Base-by-base conservation (phyloP, 1,284 basidiomycete species). In the Leccinum huronense region DNA sequence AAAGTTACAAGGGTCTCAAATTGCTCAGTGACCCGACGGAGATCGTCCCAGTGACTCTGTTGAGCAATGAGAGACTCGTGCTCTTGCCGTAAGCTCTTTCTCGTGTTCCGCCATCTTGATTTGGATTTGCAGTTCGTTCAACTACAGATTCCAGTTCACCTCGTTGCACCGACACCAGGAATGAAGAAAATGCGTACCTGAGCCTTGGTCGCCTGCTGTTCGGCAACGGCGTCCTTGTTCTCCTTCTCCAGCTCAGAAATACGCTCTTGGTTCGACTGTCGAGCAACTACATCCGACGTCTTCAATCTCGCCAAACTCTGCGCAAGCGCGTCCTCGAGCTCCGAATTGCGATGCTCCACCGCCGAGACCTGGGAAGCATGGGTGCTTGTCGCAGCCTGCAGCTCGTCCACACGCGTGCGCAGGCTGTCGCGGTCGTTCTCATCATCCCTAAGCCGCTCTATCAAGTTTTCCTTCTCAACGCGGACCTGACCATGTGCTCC, bases 401-500 rank as follows among this genome's bases (percentile, higher is more conserved):
- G 62, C 59, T 85, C 84, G 60, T 86, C 85, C 10, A 87, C 72
- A 67, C 86, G 84, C 10, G 70, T 68, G 45, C 82, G 82, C 58
- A 90, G 73, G 8, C 77, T 76, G 19, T 91, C 87, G 14, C 88
- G 83, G 63, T 93, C 90, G 23, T 72, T 78, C 71, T 93, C 90
- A 1, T 80, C 78, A n/a, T 78, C 77, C 40, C 73, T 76, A 31
- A 90, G 75, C 66, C 87, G 88, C 67, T 91, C 88, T 45, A 71
- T 76, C 40, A 91, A 73, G 57, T 84, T 78, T 62, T 92, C 91
- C 77, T 92, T 92, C 79, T 93, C 91, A 23, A 89, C 89, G n/a
- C 89, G 86, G 10, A 89, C 83, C 72, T 90, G 87, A 4, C 90
- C 90, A 70, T 91, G 88, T 16, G 85, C 85, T 19, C 85, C 84